Evolutionary conservation across 352 stramenopile species (phyloP), one percentile per base, ranked within the genome.

Genomic region (Globisporangium splendens): DNA sequence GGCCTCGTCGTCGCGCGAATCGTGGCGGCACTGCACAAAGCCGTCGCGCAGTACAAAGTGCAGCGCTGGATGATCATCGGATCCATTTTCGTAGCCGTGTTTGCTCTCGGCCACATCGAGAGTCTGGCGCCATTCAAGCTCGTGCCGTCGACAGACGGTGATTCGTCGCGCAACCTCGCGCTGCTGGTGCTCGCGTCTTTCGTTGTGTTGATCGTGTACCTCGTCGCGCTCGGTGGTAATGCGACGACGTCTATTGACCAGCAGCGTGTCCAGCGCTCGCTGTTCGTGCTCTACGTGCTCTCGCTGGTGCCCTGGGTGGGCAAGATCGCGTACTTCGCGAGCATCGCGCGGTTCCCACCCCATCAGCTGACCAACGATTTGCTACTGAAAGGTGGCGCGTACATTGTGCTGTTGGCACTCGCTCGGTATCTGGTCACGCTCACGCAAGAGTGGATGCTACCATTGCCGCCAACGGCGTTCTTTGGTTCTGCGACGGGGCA

Each of bases 401-500:
- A 73, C 44, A 48, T 87, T 15, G 5, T 59, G 7, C 51, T 83
- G 35, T 63, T 90, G 33, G 69, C 58, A 13, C 24, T 85, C 12
- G 69, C 72, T 17, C 66, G 65, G 14, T 88, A 86, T 53, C 53
- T 77, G 35, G 66, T 77, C 50, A 71, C 66, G 24, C 46, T 85
- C 22, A 79, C 72, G 22, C 68, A 88, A 33, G 69, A 75, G 14
- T 62, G 70, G 18, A 93, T 91, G 83, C 55, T 80, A 33, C 83
- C 83, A 10, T 62, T 89, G 31, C 83, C 83, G 4, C 83, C 83
- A 18, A 83, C 72, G 0, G 83, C 83, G n/a, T 89, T 90, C 63
- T 93, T 93, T 48, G 79, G 76, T 13, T 70, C 68, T 10, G 74
- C 66, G 2, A 77, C 70, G 8, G 80, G 72, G 14, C 70, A 83